These are phyloP conservation scores for Xylaria venustula DNA, from an alignment of 495 filamentous ascomycete genomes.

Conservation along the genomic window DNA sequence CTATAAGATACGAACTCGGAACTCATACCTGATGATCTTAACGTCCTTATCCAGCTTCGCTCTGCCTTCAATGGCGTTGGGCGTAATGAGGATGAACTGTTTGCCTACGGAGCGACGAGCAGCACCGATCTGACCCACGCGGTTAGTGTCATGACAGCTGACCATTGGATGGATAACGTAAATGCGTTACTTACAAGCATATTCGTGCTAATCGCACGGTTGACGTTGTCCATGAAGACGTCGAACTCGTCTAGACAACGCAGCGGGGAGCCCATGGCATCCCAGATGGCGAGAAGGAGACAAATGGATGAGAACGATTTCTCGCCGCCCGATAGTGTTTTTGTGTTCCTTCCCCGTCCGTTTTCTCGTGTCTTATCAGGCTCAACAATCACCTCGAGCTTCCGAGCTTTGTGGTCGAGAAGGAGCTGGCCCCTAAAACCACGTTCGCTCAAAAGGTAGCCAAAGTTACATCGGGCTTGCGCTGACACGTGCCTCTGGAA, in stretches of 20 bases:
- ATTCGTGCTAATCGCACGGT: constrained; percentile 86
- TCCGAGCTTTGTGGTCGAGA: constrained; percentile 70
- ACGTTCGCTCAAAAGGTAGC: constrained; percentile 81
- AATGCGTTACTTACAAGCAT: constrained; percentile 71
- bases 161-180: constrained; percentile 1
- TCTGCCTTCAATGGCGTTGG: constrained; percentile 77
- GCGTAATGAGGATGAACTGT: constrained; percentile 96
- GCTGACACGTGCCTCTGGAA: constrained; percentile 83
- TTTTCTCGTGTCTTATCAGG: constrained; percentile 72
- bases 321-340: constrained; percentile 91
- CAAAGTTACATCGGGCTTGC: constrained; percentile 81
- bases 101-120: constrained; percentile 81
- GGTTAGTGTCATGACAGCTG: neutral
- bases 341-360: constrained; percentile 72
- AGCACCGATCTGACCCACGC: constrained; percentile 62
- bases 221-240: constrained; percentile 98
- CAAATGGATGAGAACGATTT: constrained; percentile 98
- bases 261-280: constrained; percentile 94
- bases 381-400: constrained; percentile 75
- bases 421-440: constrained; percentile 80
- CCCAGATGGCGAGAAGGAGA: constrained; percentile 88
- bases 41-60: constrained; percentile 70
- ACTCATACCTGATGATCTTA: constrained; percentile 73
- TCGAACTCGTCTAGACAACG: constrained; percentile 98
- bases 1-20: neutral